Conservation (phyloP, 2,329 filamentous ascomycete genomes). For the Aspergillus terreus region DNA sequence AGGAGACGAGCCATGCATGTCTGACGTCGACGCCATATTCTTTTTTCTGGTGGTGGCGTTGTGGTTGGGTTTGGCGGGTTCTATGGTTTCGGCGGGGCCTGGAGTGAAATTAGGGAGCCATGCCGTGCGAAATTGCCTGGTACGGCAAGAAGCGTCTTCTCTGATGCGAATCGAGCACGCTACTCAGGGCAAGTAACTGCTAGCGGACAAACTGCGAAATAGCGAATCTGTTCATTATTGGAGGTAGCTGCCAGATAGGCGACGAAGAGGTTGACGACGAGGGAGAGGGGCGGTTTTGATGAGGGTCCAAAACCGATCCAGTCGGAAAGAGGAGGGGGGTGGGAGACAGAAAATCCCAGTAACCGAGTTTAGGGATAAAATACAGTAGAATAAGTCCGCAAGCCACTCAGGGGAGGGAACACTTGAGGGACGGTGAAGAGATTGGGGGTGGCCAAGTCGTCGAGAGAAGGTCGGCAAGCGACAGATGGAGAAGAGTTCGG, state of each 20-base stretch:
- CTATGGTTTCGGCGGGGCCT: too few species aligned
- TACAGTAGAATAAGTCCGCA: constrained; percentile 2
- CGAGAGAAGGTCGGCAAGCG: constrained; percentile 5
- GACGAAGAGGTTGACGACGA: constrained; percentile 10
- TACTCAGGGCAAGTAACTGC: too few species aligned
- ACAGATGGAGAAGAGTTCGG: constrained; percentile 10
- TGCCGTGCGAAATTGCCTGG: too few species aligned
- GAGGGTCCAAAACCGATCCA: constrained; percentile 6
- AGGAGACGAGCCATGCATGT: constrained; percentile 35
- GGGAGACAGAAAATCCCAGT: background rate
- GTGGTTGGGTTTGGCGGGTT: constrained; percentile 9
- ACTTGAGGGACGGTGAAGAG: constrained; percentile 6
- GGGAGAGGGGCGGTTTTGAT: constrained; percentile 12
- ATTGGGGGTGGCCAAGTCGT: constrained; percentile 6
- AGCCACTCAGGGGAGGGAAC: background rate
- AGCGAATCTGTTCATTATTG: constrained; percentile 37
- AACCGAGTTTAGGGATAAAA: background rate
- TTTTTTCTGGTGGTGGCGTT: constrained; percentile 11
- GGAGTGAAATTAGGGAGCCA: too few species aligned
- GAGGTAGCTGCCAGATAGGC: constrained; percentile 32
- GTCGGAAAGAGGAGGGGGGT: constrained; percentile 5
- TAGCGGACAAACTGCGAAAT: too few species aligned
- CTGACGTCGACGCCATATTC: constrained; percentile 34
- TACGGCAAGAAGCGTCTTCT: too few species aligned
- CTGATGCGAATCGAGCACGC: too few species aligned